Evolutionary conservation across 768 basidiomycete genomes (phyloP), one percentile per base, ranked within the genome.

Genomic region (Amanita pallidorosea): DNA sequence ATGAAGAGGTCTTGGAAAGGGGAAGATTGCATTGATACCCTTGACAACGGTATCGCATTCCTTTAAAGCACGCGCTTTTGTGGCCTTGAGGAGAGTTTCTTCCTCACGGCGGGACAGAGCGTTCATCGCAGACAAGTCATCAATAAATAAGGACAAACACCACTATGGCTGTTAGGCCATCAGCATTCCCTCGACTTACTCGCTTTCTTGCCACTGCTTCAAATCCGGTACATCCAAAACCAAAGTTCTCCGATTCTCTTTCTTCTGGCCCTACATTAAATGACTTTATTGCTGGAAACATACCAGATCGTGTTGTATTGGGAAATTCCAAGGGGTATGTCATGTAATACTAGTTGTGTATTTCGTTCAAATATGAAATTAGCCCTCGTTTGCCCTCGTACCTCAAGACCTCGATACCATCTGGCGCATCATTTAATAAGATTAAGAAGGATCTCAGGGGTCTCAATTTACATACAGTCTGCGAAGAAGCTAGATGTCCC

Each of bases 401-500:
- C 68, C 71, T 97, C 37, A 95, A 95, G 72, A 94, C 92, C 11
- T 83, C 83, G 36, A 93, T 95, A 56, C 95, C 96, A 1, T 88
- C 86, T 0, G 89, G 92, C 27, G 72, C 73, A 9, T 91, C 93
- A 2, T 99, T 85, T 65, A 84, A 79, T 56, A 89, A 81, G 61
- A 97, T 99, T 56, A 97, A 95, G 77, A 88, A 85, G 57, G 96
- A 99, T 66, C 74, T 99, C 12, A 75, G 96, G 47, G 95, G 94
- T 2, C 76, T 99, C 2, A 80, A 80, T 7, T 71, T 99, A 44
- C 92, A 96, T 61, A 99, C 96, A 0, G 96, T 99, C 2, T 99
- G 96, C 61, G 96, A 99, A 67, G 96, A 99, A 65, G 96, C 96
- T 33, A 78, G 94, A 55, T 99, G 96, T 72, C 96, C 96, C 0